These are phyloP conservation scores for Beauveria bassiana DNA, from an alignment of 2,329 filamentous ascomycete species.

Conservation along the genomic window DNA sequence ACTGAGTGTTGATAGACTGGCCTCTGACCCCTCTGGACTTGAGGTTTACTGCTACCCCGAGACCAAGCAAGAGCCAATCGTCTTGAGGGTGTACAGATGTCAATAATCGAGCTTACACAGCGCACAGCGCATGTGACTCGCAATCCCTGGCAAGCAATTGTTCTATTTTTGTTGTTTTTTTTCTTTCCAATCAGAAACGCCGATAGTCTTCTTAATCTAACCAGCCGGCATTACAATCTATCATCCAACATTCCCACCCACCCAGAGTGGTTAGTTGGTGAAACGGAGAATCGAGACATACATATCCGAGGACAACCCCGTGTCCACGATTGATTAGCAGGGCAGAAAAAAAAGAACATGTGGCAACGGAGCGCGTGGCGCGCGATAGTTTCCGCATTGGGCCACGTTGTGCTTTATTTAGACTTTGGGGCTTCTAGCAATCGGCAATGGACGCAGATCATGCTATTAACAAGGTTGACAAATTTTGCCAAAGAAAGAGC, in stretches of 20 bases:
- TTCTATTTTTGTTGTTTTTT: too few species aligned
- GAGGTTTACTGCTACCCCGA: too few species aligned
- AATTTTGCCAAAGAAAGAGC: not conserved
- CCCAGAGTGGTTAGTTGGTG: too few species aligned
- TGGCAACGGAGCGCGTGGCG: not conserved
- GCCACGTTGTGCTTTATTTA: not conserved
- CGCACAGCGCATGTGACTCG: too few species aligned
- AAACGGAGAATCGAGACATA: not conserved
- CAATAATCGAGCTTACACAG: not conserved
- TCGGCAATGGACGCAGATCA: not conserved
- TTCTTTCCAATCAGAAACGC: too few species aligned
- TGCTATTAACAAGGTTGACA: not conserved
- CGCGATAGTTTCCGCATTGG: not conserved
- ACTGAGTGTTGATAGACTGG: too few species aligned
- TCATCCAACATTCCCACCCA: too few species aligned
- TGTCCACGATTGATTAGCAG: not conserved
- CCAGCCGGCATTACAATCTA: too few species aligned
- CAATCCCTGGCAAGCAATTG: too few species aligned
- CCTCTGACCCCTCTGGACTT: too few species aligned
- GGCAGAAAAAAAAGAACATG: not conserved
- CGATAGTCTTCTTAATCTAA: too few species aligned
- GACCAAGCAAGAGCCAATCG: not conserved
- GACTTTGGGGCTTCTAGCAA: not conserved
- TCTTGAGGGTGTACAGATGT: not conserved
- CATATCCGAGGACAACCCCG: not conserved